Evolutionary conservation across 495 filamentous ascomycete species (phyloP), one percentile per base, ranked within the genome.

Genomic region (Podospora pseudocomata): DNA sequence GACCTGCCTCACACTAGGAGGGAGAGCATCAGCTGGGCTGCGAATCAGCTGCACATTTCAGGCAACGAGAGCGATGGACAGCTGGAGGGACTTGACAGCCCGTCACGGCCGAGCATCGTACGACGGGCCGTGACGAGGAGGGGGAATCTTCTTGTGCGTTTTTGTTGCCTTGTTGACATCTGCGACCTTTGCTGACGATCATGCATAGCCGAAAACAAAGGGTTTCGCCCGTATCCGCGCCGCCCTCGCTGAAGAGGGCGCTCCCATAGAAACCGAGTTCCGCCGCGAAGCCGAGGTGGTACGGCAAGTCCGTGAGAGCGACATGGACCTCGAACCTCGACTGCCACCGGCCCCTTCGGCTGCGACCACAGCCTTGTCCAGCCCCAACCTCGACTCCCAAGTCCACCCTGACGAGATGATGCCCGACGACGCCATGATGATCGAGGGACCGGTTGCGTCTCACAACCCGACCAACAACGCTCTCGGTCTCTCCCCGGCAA

Each of bases 261-360:
- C 92, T 0, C 95, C 95, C 0, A 77, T 96, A 30, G 96, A 98
- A 69, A 89, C 88, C 56, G 95, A 99, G 77, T 86, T 93, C 68
- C 89, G 91, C 66, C 90, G 92, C 54, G 95, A 99, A 82, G 92
- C 94, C 15, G 93, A 98, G 79, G 93, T 97, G 0, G 90, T 98
- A 65, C 90, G 91, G 2, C 96, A 97, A 78, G 94, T 97, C 39
- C 91, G 92, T 19, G 94, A 97, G 77, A 85, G 82, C 70, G 85
- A 87, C 70, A 81, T 85, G 79, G 83, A 85, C 32, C 75, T 85
- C 27, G 84, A 83, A 62, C 78, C 77, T 6, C 73, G 79, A 34
- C 68, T 75, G 18, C 68, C 77, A 18, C 66, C 71, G 2, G n/a
- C 67, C 2, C 67, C 73, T 58, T 79, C 78, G 16, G 72, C 80